phyloP scores from a whole-genome alignment of 495 filamentous ascomycete species.

The Penicillium herquei region DNA sequence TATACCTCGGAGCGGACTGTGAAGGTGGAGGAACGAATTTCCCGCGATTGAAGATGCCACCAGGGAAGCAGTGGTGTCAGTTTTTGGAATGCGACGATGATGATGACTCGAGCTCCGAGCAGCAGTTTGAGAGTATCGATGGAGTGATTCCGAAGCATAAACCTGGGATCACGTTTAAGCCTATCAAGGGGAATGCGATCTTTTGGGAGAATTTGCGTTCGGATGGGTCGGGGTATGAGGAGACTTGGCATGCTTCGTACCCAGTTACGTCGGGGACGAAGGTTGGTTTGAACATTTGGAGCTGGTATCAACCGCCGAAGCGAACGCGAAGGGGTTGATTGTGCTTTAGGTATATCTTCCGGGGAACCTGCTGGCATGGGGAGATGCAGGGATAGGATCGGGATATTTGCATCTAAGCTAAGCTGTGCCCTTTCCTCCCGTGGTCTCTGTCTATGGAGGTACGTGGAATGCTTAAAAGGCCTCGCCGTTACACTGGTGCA shows the following conservation, averaged over 20 bases:
- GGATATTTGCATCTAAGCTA: neutral
- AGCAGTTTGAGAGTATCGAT: neutral
- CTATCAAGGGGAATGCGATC: constrained; percentile 67
- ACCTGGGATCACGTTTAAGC: constrained; percentile 64
- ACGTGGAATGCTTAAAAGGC: neutral
- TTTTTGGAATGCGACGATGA: constrained; percentile 57
- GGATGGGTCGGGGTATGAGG: constrained; percentile 61
- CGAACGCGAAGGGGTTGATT: constrained; percentile 9
- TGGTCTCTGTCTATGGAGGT: neutral
- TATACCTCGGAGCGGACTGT: constrained; percentile 58
- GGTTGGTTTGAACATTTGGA: constrained; percentile 83
- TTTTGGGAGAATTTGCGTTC: constrained; percentile 72
- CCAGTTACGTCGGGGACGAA: constrained; percentile 67
- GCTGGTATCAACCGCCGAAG: constrained; percentile 44
- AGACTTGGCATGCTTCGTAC: constrained; percentile 68
- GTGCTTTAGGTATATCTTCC: neutral
- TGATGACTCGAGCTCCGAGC: neutral
- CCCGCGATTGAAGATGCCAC: constrained; percentile 45
- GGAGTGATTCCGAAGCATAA: neutral
- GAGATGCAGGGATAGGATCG: neutral
- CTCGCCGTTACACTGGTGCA: neutral
- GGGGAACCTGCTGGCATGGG: neutral
- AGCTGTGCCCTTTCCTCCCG: neutral
- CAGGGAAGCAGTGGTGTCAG: constrained; percentile 52
- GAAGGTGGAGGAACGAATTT: constrained; percentile 64